Conservation (phyloP, 1,284 basidiomycete species). For the Leccinum insolens region DNA sequence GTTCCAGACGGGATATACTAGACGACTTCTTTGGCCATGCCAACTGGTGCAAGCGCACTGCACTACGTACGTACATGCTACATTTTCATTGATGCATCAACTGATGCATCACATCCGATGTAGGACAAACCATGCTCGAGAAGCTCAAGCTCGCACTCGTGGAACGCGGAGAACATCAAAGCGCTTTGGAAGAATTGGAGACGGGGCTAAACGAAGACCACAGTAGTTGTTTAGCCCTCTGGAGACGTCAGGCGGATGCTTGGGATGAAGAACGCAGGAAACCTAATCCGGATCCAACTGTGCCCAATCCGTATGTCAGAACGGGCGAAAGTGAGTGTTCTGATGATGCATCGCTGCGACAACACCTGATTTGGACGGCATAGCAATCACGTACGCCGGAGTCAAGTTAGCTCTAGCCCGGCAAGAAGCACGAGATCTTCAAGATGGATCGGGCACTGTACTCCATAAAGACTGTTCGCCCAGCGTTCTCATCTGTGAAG, state of each 20-base stretch:
- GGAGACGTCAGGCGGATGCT: neutral
- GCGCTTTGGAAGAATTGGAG: neutral
- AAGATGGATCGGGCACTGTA: neutral
- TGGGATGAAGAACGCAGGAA: neutral
- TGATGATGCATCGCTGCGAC: neutral
- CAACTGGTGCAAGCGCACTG: conserved; percentile 6
- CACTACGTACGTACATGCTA: neutral
- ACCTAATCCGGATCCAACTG: neutral
- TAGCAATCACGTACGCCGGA: neutral
- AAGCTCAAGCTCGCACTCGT: neutral
- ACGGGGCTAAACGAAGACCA: neutral
- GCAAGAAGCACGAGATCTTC: neutral
- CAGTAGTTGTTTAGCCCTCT: neutral
- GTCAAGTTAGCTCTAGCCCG: neutral
- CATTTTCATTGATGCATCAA: neutral
- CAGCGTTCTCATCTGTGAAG: conserved; percentile 1
- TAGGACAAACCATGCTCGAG: neutral
- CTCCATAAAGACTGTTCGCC: conserved; percentile 2
- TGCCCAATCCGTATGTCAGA: conserved; percentile 1
- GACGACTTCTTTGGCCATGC: conserved; percentile 8
- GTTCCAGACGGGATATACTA: neutral
- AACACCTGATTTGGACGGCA: neutral
- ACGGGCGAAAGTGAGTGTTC: neutral
- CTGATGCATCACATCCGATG: neutral
- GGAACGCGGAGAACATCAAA: neutral